Evolutionary conservation across 306 rosid species (phyloP).

Genomic region (Pachyrhizus erosus): DNA sequence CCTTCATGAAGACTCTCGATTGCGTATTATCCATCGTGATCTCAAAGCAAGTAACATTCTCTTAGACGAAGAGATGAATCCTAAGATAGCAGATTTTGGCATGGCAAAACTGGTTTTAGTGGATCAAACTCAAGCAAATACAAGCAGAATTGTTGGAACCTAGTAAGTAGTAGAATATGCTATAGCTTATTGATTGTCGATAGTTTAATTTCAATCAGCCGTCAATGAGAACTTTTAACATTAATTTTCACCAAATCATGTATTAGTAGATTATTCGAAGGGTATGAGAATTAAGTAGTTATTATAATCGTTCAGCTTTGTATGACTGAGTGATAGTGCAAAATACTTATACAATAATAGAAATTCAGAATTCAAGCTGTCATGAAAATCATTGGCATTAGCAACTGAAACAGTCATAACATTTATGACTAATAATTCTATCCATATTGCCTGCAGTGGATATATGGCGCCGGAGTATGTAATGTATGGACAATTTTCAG

Average conservation of each 20-base stretch:
- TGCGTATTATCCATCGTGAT: constrained; percentile 13
- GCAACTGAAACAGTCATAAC: neutral
- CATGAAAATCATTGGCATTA: neutral
- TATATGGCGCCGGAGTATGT: constrained; percentile 8
- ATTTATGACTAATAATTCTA: neutral
- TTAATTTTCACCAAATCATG: neutral
- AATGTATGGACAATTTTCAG: constrained; percentile 2
- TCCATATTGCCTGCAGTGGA: neutral
- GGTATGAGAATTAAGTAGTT: neutral
- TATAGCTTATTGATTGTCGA: neutral
- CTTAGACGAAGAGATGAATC: constrained; percentile 13
- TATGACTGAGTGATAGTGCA: neutral
- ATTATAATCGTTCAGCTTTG: neutral
- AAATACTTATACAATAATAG: neutral
- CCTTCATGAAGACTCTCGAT: constrained; percentile 6
- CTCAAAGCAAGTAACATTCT: constrained; percentile 15
- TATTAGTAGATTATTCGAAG: neutral
- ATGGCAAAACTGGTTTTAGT: constrained; percentile 12
- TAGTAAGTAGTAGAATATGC: neutral
- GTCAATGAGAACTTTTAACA: neutral
- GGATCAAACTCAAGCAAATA: constrained; percentile 18
- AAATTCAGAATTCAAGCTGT: neutral
- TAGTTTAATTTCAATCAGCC: neutral
- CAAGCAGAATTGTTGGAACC: constrained; percentile 5
- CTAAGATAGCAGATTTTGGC: constrained; percentile 19